A percentile compares a stretch with the other conserved stretches of the same genome.
phyloP scores from a whole-genome alignment of 1,284 basidiomycete species.

The Ustilago esculenta region DNA sequence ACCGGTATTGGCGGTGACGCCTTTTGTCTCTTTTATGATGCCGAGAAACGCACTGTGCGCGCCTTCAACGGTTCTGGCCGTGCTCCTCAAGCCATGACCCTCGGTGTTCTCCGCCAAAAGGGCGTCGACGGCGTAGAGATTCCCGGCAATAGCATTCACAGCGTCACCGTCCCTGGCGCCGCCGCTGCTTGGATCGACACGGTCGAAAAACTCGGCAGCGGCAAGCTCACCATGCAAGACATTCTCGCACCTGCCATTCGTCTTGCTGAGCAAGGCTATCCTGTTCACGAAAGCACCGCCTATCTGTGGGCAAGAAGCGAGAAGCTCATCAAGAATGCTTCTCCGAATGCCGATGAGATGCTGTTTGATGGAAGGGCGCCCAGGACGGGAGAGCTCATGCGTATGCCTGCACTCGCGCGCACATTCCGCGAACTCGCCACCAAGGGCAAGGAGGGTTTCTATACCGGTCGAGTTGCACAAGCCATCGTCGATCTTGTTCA shows the following conservation, averaged over 20 bases:
- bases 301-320: slow-evolving; percentile 78
- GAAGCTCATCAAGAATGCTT: slow-evolving; percentile 79
- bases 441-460: slow-evolving; percentile 88
- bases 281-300: slow-evolving; percentile 54
- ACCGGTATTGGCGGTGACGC: slow-evolving; percentile 77
- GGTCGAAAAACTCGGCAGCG: slow-evolving; percentile 81
- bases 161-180: slow-evolving; percentile 91
- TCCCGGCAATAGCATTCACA: slow-evolving; percentile 72
- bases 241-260: slow-evolving; percentile 77
- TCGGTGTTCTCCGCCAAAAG: slow-evolving; percentile 77
- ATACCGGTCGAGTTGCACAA: slow-evolving; percentile 86
- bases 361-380: slow-evolving; percentile 79
- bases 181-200: slow-evolving; percentile 94
- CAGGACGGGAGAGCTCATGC: slow-evolving; percentile 66
- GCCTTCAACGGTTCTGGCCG: slow-evolving; percentile 87
- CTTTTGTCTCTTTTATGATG: slow-evolving; percentile 91
- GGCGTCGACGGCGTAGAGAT: slow-evolving; percentile 75
- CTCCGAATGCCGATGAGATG: slow-evolving; percentile 84
- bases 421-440: slow-evolving; percentile 83
- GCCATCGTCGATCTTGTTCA: slow-evolving; percentile 80
- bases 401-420: slow-evolving; percentile 77
- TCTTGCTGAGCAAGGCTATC: slow-evolving; percentile 64
- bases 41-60: slow-evolving; percentile 79
- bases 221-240: slow-evolving; percentile 80
- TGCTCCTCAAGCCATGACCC: slow-evolving; percentile 75